Evolutionary conservation across 2,329 filamentous ascomycete species (phyloP).

Genomic region (Huntiella decipiens): DNA sequence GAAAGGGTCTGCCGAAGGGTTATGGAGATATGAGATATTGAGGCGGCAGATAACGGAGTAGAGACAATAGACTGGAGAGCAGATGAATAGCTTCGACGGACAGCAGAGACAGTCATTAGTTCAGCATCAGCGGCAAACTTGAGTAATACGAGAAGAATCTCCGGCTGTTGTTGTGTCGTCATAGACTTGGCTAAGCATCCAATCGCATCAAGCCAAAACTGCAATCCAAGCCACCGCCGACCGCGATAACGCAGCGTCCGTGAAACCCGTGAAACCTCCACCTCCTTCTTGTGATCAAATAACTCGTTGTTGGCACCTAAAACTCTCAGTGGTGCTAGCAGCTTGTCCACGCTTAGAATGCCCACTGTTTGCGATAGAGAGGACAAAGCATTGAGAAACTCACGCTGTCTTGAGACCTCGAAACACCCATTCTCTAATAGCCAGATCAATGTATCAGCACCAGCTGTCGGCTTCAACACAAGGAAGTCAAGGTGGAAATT

Average conservation of each 20-base stretch:
- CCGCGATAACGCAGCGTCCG: not conserved
- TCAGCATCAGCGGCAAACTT: slow-evolving; percentile 7
- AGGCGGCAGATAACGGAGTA: too few species aligned
- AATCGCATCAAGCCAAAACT: slow-evolving; percentile 2
- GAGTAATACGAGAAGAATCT: slow-evolving; percentile 1
- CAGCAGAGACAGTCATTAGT: slow-evolving; percentile 1
- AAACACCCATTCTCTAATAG: slow-evolving; percentile 37
- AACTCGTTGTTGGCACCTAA: slow-evolving; percentile 7
- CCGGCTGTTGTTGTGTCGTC: not conserved
- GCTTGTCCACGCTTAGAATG: too few species aligned
- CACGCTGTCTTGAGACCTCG: not conserved
- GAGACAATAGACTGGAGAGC: too few species aligned
- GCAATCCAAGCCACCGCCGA: not conserved
- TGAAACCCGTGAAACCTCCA: not conserved
- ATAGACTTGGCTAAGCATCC: not conserved
- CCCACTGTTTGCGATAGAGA: not conserved
- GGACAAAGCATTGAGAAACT: slow-evolving; percentile 3
- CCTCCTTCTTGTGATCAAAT: not conserved
- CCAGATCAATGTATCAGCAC: slow-evolving; percentile 37
- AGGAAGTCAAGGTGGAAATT: too few species aligned
- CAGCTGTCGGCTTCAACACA: too few species aligned
- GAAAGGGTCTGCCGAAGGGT: too few species aligned
- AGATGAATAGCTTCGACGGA: slow-evolving; percentile 18
- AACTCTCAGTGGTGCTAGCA: not conserved
- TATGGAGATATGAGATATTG: too few species aligned